A percentile compares a stretch with the other conserved stretches of the same genome.
Conservation (phyloP, 2,329 filamentous ascomycete species). For the Paraconiothyrium brasiliense region DNA sequence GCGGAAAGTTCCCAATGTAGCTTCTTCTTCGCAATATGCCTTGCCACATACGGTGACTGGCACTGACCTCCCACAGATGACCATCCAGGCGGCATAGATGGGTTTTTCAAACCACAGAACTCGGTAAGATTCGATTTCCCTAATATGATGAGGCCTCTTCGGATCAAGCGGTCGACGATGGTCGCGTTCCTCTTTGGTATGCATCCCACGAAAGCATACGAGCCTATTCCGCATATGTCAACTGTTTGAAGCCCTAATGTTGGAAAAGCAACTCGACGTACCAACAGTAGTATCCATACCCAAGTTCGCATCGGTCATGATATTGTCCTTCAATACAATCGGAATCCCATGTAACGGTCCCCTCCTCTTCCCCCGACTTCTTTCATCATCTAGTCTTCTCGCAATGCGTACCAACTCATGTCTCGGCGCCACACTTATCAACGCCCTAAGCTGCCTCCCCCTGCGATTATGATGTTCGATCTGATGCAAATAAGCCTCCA, state of each 20-base stretch:
- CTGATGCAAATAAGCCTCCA: slow-evolving; percentile 45
- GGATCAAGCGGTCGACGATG: slow-evolving; percentile 49
- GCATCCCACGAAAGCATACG: slow-evolving; percentile 50
- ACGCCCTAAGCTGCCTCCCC: slow-evolving; percentile 46
- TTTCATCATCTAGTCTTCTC: slow-evolving; percentile 51
- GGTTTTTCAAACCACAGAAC: slow-evolving; percentile 48
- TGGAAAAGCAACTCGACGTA: slow-evolving; percentile 20
- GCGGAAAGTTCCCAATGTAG: slow-evolving; percentile 50
- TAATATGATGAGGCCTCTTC: slow-evolving; percentile 53
- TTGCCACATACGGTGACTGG: slow-evolving; percentile 50
- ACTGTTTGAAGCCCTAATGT: background rate
- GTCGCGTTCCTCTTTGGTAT: slow-evolving; percentile 49
- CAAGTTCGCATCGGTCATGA: slow-evolving; percentile 49
- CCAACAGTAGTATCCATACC: slow-evolving; percentile 56
- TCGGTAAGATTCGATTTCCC: slow-evolving; percentile 56
- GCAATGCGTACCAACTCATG: slow-evolving; percentile 49
- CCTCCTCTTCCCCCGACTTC: slow-evolving; percentile 46
- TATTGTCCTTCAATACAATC: slow-evolving; percentile 54
- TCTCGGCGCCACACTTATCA: slow-evolving; percentile 51
- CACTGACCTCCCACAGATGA: slow-evolving; percentile 52
- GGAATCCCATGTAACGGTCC: slow-evolving; percentile 56
- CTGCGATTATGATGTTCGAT: slow-evolving; percentile 48
- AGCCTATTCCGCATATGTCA: slow-evolving; percentile 30
- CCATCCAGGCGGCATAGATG: slow-evolving; percentile 52
- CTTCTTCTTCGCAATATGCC: slow-evolving; percentile 49